Percentiles rank a stretch among this genome's conserved stretches.
These are phyloP conservation scores for Carex cristatella DNA, from an alignment of 176 grass and related monocot species.

Conservation along the genomic window DNA sequence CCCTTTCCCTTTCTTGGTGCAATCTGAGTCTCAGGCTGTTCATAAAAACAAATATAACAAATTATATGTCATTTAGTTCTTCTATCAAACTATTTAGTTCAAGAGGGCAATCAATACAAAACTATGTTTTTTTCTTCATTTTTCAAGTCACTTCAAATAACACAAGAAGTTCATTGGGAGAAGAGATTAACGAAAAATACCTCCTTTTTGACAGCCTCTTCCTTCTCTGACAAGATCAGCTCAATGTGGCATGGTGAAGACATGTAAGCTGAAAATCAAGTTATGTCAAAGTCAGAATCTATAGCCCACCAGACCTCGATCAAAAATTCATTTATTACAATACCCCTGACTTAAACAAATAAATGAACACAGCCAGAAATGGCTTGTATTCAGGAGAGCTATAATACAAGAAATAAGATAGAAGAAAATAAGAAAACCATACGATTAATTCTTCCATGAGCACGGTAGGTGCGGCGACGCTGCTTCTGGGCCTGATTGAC, in stretches of 20 bases:
- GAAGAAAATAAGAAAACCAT: conserved; percentile 8
- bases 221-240: conserved; percentile 75
- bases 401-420: neutral
- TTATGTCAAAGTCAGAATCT: neutral
- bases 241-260: conserved; percentile 82
- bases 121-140: neutral
- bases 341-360: neutral
- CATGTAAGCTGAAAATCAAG: conserved; percentile 55
- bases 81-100: neutral
- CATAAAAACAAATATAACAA: neutral
- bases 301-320: neutral
- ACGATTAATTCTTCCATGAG: conserved; percentile 72
- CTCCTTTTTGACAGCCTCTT: conserved; percentile 78
- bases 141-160: neutral
- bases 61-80: neutral
- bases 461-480: conserved; percentile 55
- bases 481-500: conserved; percentile 78
- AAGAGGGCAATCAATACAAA: neutral
- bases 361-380: neutral
- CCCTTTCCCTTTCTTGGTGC: conserved; percentile 49
- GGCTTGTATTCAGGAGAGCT: neutral
- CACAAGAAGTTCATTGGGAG: neutral
- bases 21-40: conserved; percentile 44
- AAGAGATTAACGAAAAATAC: conserved; percentile 8
- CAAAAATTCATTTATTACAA: neutral